These are phyloP conservation scores for Ceratopteris richardii DNA, from an alignment of 75 land plant genomes.

Conservation along the genomic window DNA sequence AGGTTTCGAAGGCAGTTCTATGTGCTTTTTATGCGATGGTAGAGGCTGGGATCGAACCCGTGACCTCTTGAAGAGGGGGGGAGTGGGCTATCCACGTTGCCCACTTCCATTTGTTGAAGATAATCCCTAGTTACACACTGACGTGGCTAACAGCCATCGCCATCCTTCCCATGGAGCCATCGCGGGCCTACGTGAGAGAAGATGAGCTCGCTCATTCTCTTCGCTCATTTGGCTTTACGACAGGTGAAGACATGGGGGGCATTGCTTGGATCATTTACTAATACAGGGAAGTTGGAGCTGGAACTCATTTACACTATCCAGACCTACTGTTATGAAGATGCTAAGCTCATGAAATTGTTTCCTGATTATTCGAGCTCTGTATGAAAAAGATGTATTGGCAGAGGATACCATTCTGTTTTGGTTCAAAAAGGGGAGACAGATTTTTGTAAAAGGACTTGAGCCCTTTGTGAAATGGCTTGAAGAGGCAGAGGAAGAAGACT, in stretches of 20 bases:
- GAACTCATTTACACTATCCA: slow-evolving; percentile 91
- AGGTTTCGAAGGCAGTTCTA: too few species aligned
- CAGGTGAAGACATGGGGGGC: slow-evolving; percentile 91
- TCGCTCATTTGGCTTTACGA: too few species aligned
- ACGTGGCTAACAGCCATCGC: too few species aligned
- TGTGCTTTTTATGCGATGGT: too few species aligned
- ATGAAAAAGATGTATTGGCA: slow-evolving; percentile 92
- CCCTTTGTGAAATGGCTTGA: slow-evolving; percentile 96
- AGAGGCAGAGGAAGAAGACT: slow-evolving; percentile 94
- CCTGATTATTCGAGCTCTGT: slow-evolving; percentile 87
- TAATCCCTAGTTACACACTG: too few species aligned
- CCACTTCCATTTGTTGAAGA: too few species aligned
- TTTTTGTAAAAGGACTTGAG: slow-evolving; percentile 88
- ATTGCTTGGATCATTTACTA: slow-evolving; percentile 76
- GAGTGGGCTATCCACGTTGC: too few species aligned
- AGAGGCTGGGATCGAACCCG: too few species aligned
- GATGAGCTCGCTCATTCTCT: too few species aligned
- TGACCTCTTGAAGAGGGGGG: too few species aligned
- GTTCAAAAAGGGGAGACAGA: slow-evolving; percentile 93
- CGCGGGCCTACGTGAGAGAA: too few species aligned
- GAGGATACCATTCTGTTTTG: slow-evolving; percentile 85
- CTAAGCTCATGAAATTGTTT: slow-evolving; percentile 89
- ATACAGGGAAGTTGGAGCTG: slow-evolving; percentile 67
- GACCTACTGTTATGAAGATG: slow-evolving; percentile 92
- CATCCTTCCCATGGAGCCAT: too few species aligned